Evolutionary conservation across 495 filamentous ascomycete genomes (phyloP).

Genomic region (Annulohypoxylon bovei): DNA sequence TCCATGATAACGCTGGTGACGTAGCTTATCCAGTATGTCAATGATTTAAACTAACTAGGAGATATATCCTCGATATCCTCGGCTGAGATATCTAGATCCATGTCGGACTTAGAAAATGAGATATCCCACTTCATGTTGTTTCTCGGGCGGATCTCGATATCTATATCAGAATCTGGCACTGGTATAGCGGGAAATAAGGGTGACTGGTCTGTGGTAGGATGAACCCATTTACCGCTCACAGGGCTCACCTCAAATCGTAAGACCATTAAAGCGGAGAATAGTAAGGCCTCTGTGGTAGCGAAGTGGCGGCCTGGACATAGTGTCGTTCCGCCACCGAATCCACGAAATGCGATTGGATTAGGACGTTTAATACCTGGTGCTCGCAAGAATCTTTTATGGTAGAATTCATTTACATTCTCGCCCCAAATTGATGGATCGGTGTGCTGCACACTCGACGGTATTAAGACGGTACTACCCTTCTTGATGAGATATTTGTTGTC

Average conservation of each 20-base stretch:
- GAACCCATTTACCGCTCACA: not conserved
- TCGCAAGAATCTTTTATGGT: slow-evolving; percentile 52
- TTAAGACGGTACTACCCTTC: slow-evolving; percentile 33
- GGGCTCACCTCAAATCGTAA: slow-evolving; percentile 41
- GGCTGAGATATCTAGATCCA: not conserved
- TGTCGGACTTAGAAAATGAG: not conserved
- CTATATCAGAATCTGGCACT: not conserved
- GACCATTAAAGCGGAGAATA: slow-evolving; percentile 53
- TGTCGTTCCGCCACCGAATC: slow-evolving; percentile 61
- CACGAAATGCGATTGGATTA: slow-evolving; percentile 52
- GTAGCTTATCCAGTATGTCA: not conserved
- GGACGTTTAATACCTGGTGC: slow-evolving; percentile 14
- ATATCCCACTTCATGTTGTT: not conserved
- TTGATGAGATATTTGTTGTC: slow-evolving; percentile 39
- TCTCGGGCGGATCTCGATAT: not conserved
- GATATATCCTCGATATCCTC: not conserved
- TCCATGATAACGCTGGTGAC: no score
- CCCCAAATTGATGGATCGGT: slow-evolving; percentile 48
- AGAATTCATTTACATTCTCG: slow-evolving; percentile 47
- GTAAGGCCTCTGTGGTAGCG: slow-evolving; percentile 58
- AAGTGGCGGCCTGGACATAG: slow-evolving; percentile 63
- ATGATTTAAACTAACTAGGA: not conserved
- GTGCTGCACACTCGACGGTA: slow-evolving; percentile 37
- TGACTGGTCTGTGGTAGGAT: not conserved
- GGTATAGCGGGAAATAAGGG: not conserved